phyloP scores from a whole-genome alignment of 1,284 basidiomycete genomes.

The Cerrena zonata region DNA sequence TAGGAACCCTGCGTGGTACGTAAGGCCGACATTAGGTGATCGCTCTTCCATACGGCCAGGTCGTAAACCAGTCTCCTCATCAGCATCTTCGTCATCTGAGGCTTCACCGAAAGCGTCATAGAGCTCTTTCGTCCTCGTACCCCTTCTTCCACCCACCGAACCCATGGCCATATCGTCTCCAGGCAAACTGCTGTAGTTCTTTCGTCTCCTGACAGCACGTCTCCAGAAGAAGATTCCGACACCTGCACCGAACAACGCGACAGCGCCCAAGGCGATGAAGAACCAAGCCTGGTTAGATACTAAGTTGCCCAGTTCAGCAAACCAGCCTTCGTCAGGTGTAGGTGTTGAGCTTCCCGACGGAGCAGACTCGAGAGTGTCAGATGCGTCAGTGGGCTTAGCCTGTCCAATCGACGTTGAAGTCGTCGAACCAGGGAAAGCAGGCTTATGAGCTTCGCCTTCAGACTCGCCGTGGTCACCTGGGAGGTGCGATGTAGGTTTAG shows the following conservation, averaged over 20 bases:
- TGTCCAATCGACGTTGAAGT: not conserved
- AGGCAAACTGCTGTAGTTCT: constrained; percentile 63
- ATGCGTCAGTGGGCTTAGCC: constrained; percentile 18
- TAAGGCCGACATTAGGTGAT: constrained; percentile 25
- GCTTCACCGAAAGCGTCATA: constrained; percentile 90
- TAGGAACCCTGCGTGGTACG: constrained; percentile 60
- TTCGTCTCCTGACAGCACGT: constrained; percentile 46
- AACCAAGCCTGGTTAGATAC: constrained; percentile 80
- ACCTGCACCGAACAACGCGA: constrained; percentile 65
- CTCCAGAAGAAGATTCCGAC: constrained; percentile 68
- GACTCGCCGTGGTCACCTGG: constrained; percentile 77
- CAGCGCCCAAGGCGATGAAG: constrained; percentile 68
- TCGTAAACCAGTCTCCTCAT: constrained; percentile 59
- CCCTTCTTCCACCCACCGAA: constrained; percentile 38
- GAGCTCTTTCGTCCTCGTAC: constrained; percentile 68
- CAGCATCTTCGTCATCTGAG: constrained; percentile 67
- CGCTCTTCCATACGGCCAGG: constrained; percentile 16
- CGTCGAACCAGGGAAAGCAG: constrained; percentile 47
- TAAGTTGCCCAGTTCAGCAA: constrained; percentile 74
- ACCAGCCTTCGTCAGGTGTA: constrained; percentile 81
- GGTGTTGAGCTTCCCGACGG: constrained; percentile 31
- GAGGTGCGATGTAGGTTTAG: constrained; percentile 85
- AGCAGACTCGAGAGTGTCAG: constrained; percentile 27
- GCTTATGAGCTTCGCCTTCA: constrained; percentile 63
- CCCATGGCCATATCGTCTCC: constrained; percentile 76